A percentile compares a stretch with the other conserved stretches of the same genome.
Conservation (phyloP, 805 yeast species). For the Zygosaccharomyces lentus region DNA sequence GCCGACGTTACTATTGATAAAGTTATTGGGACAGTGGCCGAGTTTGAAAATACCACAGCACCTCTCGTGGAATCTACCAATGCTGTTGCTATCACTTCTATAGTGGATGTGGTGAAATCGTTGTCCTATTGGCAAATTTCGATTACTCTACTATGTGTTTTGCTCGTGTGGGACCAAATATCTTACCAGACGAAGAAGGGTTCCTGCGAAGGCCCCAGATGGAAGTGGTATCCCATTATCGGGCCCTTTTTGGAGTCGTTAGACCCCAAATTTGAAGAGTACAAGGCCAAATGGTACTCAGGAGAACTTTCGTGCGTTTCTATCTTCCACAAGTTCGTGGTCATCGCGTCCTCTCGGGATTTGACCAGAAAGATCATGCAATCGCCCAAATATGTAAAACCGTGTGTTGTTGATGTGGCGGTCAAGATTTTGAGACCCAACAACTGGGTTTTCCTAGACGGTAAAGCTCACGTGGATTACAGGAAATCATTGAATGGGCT, state of each 20-base stretch:
- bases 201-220: slow-evolving; percentile 81
- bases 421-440: slow-evolving; percentile 88
- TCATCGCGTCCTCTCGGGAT: slow-evolving; percentile 85
- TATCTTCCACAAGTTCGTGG: slow-evolving; percentile 95
- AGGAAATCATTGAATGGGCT: slow-evolving; percentile 86
- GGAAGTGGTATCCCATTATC: slow-evolving; percentile 88
- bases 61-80: not conserved
- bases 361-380: slow-evolving; percentile 81
- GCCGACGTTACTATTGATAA: slow-evolving; percentile 7
- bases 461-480: slow-evolving; percentile 91
- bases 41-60: slow-evolving; percentile 10
- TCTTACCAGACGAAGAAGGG: slow-evolving; percentile 79
- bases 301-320: slow-evolving; percentile 96
- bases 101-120: slow-evolving; percentile 16
- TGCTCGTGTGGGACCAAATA: slow-evolving; percentile 67
- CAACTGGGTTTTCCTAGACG: slow-evolving; percentile 97
- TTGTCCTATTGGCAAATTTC: slow-evolving; percentile 54
- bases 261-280: slow-evolving; percentile 94
- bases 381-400: slow-evolving; percentile 85
- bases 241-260: slow-evolving; percentile 94
- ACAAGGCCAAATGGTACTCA: slow-evolving; percentile 87
- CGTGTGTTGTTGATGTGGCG: slow-evolving; percentile 98
- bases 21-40: slow-evolving; percentile 6
- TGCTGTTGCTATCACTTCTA: slow-evolving; percentile 1
- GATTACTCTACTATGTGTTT: slow-evolving; percentile 44